Percentiles rank a stretch among this genome's conserved stretches.
phyloP scores from a whole-genome alignment of 2,329 filamentous ascomycete genomes.

The Amesomyces nigricolor region DNA sequence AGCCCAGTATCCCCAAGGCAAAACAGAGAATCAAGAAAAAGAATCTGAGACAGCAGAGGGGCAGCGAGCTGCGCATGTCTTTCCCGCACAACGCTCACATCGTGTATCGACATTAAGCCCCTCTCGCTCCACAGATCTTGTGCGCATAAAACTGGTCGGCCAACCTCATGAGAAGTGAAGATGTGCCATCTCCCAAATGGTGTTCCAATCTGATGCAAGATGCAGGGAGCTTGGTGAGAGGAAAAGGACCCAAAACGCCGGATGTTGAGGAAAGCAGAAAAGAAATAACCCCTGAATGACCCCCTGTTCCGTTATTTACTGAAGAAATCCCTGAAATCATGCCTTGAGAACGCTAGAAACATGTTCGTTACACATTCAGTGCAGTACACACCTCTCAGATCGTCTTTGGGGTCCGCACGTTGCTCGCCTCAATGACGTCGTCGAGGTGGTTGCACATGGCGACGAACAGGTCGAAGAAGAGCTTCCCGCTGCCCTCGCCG shows the following conservation, averaged over 20 bases:
- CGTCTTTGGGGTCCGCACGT: constrained; percentile 54
- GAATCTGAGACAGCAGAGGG: constrained; percentile 28
- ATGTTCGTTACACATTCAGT: constrained; percentile 23
- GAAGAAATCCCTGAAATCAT: constrained; percentile 15
- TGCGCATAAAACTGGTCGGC: constrained; percentile 41
- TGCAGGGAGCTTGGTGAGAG: constrained; percentile 36
- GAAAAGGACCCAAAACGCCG: constrained; percentile 32
- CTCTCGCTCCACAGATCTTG: constrained; percentile 36
- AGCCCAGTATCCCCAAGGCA: constrained; percentile 20
- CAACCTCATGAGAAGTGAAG: constrained; percentile 50
- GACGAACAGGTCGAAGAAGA: constrained; percentile 98
- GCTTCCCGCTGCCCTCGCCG: constrained; percentile 51
- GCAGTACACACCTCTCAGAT: constrained; percentile 39
- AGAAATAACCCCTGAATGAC: constrained; percentile 16
- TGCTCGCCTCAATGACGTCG: constrained; percentile 84
- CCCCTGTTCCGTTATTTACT: constrained; percentile 12
- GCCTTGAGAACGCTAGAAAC: constrained; percentile 24
- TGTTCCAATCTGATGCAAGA: constrained; percentile 47
- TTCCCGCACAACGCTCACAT: constrained; percentile 22
- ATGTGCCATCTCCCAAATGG: constrained; percentile 42
- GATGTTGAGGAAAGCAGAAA: constrained; percentile 24
- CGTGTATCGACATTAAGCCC: constrained; percentile 33
- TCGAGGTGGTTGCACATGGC: constrained; percentile 98
- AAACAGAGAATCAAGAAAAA: constrained; percentile 23
- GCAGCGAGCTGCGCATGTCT: constrained; percentile 26